Evolutionary conservation across 495 filamentous ascomycete genomes (phyloP).

Genomic region (Aspergillus ellipticus): DNA sequence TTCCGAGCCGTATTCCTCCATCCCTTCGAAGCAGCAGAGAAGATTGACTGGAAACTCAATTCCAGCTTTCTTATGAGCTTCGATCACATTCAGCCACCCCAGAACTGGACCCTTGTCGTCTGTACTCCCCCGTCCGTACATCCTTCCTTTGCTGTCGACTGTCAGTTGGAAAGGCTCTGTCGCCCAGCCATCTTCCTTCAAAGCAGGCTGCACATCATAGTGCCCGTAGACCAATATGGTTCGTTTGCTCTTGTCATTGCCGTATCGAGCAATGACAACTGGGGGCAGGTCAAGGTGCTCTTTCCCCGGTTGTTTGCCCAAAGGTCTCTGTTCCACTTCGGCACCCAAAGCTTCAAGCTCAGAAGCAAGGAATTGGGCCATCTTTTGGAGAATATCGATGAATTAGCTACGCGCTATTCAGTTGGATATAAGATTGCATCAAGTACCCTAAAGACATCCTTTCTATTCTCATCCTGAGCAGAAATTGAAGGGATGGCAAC

Average conservation of each 20-base stretch:
- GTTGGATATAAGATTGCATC: neutral
- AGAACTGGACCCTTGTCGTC: slow-evolving; percentile 98
- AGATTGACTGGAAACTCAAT: slow-evolving; percentile 96
- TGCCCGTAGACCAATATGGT: slow-evolving; percentile 97
- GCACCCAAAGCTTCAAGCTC: slow-evolving; percentile 84
- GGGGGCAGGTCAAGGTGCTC: slow-evolving; percentile 90
- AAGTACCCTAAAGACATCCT: slow-evolving; percentile 74
- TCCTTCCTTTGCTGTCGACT: slow-evolving; percentile 84
- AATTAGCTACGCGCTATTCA: slow-evolving; percentile 5
- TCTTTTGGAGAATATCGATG: slow-evolving; percentile 44
- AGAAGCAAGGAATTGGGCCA: slow-evolving; percentile 85
- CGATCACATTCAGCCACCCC: slow-evolving; percentile 96
- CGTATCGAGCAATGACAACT: slow-evolving; percentile 86
- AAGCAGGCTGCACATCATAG: slow-evolving; percentile 97
- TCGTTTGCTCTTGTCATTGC: slow-evolving; percentile 82
- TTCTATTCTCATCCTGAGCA: slow-evolving; percentile 79
- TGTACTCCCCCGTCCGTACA: slow-evolving; percentile 93
- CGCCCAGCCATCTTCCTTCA: slow-evolving; percentile 91
- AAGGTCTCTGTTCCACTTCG: slow-evolving; percentile 71
- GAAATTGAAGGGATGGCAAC: slow-evolving; percentile 96
- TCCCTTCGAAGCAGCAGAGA: slow-evolving; percentile 99
- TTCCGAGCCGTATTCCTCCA: slow-evolving; percentile 99
- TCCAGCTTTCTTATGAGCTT: slow-evolving; percentile 92
- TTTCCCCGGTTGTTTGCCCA: slow-evolving; percentile 87
- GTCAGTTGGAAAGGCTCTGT: slow-evolving; percentile 90